phyloP scores from a whole-genome alignment of 371 early-diverging fungal genomes.

The Mortierella sp. region DNA sequence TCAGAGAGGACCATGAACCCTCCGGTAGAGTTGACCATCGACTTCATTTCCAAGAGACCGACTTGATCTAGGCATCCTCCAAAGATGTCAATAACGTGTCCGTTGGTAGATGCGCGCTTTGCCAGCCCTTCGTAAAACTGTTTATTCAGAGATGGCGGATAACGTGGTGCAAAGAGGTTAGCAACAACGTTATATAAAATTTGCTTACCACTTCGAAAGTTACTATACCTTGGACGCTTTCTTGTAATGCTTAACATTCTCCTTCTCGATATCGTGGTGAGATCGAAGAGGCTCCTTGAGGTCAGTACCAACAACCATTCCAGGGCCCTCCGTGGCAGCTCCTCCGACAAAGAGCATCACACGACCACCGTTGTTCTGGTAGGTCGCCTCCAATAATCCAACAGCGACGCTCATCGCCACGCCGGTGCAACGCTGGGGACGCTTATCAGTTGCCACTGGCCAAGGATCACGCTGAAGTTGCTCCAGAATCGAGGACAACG shows the following conservation, averaged over 20 bases:
- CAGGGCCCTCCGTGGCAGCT: constrained; percentile 98
- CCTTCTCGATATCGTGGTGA: constrained; percentile 98
- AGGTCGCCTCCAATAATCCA: constrained; percentile 92
- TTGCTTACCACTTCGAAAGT: neutral
- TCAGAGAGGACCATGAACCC: constrained; percentile 98
- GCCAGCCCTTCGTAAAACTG: constrained; percentile 95
- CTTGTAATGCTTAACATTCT: constrained; percentile 91
- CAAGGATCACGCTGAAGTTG: constrained; percentile 99
- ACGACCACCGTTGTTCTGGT: constrained; percentile 95
- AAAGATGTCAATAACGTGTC: constrained; percentile 92
- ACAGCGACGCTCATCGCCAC: constrained; percentile 98
- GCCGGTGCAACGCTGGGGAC: constrained; percentile 98
- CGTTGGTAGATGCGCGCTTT: constrained; percentile 86
- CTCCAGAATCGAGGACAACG: constrained; percentile 93
- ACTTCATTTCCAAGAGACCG: constrained; percentile 98
- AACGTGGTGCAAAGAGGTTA: neutral
- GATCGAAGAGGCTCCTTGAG: constrained; percentile 96
- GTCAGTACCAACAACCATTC: constrained; percentile 94
- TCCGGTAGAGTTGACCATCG: constrained; percentile 92
- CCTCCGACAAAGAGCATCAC: constrained; percentile 99
- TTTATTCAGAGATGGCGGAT: neutral
- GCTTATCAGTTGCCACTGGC: constrained; percentile 95
- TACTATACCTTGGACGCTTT: constrained; percentile 80
- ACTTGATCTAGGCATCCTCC: constrained; percentile 96
- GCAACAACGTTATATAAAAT: neutral